A percentile compares a stretch with the other conserved stretches of the same genome.
These are phyloP conservation scores for Nannochloris sp. DNA, from an alignment of 139 green algal species.

Conservation along the genomic window DNA sequence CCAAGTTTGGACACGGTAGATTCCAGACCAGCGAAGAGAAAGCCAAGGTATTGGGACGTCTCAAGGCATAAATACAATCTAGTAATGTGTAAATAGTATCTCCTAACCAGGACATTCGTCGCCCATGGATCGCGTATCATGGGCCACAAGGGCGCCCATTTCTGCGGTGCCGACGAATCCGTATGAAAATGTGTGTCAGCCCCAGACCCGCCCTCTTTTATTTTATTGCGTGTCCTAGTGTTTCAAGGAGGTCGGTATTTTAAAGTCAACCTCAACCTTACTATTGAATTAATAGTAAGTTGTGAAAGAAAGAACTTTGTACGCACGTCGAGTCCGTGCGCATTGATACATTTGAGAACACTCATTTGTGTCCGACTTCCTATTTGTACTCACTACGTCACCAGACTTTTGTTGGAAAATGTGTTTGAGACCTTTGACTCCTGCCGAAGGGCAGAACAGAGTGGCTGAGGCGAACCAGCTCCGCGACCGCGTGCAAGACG, in stretches of 20 bases:
- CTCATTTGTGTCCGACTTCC: background rate
- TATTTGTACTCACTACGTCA: background rate
- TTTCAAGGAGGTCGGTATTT: background rate
- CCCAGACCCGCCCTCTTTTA: background rate
- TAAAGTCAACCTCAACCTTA: no score
- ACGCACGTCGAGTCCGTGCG: no score
- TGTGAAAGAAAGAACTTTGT: no score
- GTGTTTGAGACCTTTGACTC: constrained; percentile 7
- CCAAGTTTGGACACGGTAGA: constrained; percentile 97
- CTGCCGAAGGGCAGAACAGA: constrained; percentile 2
- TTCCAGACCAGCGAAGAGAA: constrained; percentile 99
- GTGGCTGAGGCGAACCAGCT: constrained; percentile 4
- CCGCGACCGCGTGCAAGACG: background rate
- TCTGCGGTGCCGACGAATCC: no score
- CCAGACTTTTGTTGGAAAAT: background rate
- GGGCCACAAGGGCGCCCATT: no score
- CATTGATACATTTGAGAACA: no score
- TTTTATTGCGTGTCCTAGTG: constrained; percentile 3
- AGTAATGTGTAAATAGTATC: background rate
- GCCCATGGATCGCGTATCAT: no score
- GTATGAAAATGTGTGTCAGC: no score
- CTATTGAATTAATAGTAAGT: no score
- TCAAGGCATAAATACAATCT: constrained; percentile 48
- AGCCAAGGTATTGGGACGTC: constrained; percentile 50
- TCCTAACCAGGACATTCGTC: background rate